A percentile compares a stretch with the other conserved stretches of the same genome.
Evolutionary conservation across 2,329 filamentous ascomycete genomes (phyloP).

Genomic region (Ophiostoma fasciatum): DNA sequence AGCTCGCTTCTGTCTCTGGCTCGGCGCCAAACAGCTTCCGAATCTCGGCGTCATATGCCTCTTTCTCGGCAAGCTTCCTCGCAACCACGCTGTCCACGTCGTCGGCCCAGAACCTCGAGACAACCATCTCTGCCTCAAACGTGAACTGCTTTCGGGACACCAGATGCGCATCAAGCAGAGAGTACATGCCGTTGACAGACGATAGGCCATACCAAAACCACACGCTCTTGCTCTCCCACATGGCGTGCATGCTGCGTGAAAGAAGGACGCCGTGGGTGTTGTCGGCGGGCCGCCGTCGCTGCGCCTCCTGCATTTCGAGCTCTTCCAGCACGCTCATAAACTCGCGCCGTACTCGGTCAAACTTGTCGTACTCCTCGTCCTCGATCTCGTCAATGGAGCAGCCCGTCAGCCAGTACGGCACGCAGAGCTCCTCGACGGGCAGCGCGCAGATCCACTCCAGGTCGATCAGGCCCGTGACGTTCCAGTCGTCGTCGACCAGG

Average conservation of each 20-base stretch:
- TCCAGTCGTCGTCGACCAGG: constrained; percentile 19
- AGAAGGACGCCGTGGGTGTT: too few species aligned
- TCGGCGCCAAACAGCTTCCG: too few species aligned
- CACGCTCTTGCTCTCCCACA: too few species aligned
- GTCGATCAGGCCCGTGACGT: constrained; percentile 18
- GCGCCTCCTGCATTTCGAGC: neutral
- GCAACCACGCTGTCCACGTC: too few species aligned
- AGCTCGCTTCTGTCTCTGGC: too few species aligned
- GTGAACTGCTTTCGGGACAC: too few species aligned
- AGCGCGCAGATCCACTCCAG: constrained; percentile 18
- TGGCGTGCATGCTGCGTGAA: too few species aligned
- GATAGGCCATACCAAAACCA: neutral
- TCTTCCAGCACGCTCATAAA: constrained; percentile 9
- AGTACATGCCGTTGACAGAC: neutral
- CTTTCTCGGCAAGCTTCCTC: too few species aligned
- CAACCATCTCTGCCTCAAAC: too few species aligned
- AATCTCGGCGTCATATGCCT: too few species aligned
- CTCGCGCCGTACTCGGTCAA: constrained; percentile 5
- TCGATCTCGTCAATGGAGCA: constrained; percentile 6
- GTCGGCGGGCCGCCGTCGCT: too few species aligned
- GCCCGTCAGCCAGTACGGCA: constrained; percentile 18
- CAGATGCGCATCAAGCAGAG: neutral
- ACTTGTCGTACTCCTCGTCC: constrained; percentile 4
- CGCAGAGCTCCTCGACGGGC: constrained; percentile 15
- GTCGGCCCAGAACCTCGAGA: too few species aligned